A percentile compares a stretch with the other conserved stretches of the same genome.
Conservation (phyloP, 2,329 filamentous ascomycete species). For the Erysiphe pulchra region DNA sequence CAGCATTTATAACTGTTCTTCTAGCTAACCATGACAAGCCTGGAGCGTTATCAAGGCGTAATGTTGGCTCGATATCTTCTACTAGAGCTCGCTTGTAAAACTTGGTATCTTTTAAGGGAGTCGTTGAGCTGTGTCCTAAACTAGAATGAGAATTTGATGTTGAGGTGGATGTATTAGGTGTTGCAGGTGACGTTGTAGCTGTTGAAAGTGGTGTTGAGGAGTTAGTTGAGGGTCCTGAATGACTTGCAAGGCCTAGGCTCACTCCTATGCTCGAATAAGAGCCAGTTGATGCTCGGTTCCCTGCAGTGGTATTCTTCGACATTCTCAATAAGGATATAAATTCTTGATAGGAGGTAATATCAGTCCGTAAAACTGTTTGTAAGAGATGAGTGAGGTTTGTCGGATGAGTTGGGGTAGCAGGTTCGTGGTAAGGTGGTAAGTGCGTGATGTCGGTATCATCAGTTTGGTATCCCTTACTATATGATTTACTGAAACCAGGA, state of each 20-base stretch:
- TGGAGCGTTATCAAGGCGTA: slow-evolving; percentile 70
- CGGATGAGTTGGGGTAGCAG: slow-evolving; percentile 27
- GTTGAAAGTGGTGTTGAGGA: slow-evolving; percentile 33
- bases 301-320: slow-evolving; percentile 26
- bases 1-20: slow-evolving; percentile 55
- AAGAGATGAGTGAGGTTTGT: slow-evolving; percentile 62
- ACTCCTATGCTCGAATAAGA: slow-evolving; percentile 29
- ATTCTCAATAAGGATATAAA: slow-evolving; percentile 54
- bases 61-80: slow-evolving; percentile 85
- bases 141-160: slow-evolving; percentile 20
- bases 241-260: slow-evolving; percentile 20
- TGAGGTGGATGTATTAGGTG: slow-evolving; percentile 30
- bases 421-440: slow-evolving; percentile 15
- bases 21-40: slow-evolving; percentile 84
- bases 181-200: slow-evolving; percentile 27
- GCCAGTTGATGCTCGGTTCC: slow-evolving; percentile 44
- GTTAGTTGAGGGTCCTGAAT: slow-evolving; percentile 26
- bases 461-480: slow-evolving; percentile 24
- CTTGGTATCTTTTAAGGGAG: slow-evolving; percentile 61
- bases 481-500: slow-evolving; percentile 46
- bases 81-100: slow-evolving; percentile 78
- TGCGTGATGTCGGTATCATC: slow-evolving; percentile 13
- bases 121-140: slow-evolving; percentile 17
- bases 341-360: slow-evolving; percentile 60
- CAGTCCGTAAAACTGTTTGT: slow-evolving; percentile 58